Conservation (phyloP, 2,329 filamentous ascomycete species). For the Penicillium expansum region DNA sequence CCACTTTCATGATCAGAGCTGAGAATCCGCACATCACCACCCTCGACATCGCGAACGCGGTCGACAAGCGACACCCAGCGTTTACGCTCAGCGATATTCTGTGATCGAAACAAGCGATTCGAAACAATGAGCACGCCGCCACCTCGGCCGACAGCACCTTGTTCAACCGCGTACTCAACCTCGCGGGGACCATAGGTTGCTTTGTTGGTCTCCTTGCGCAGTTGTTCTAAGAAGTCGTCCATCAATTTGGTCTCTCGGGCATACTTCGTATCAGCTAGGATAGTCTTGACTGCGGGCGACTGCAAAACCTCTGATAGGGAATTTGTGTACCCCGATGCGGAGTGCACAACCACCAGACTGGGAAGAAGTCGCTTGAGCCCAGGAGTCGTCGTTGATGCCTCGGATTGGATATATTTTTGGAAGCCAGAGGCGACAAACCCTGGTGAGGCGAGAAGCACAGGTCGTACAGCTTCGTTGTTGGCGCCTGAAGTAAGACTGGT, state of each 20-base stretch:
- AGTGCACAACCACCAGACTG: slow-evolving; percentile 68
- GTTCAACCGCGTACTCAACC: slow-evolving; percentile 76
- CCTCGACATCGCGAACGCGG: slow-evolving; percentile 73
- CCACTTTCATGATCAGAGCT: slow-evolving; percentile 95
- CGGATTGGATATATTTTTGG: slow-evolving; percentile 65
- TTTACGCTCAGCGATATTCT: slow-evolving; percentile 72
- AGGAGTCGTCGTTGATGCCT: slow-evolving; percentile 59
- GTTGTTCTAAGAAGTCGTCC: slow-evolving; percentile 74
- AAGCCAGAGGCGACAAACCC: slow-evolving; percentile 84
- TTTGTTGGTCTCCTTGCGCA: slow-evolving; percentile 80
- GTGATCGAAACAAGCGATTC: slow-evolving; percentile 80
- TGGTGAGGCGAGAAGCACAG: slow-evolving; percentile 80
- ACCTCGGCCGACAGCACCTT: slow-evolving; percentile 83
- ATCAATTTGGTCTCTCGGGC: slow-evolving; percentile 78
- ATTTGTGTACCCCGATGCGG: slow-evolving; percentile 81
- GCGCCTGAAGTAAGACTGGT: slow-evolving; percentile 39
- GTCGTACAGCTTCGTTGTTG: slow-evolving; percentile 44
- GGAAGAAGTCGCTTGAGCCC: slow-evolving; percentile 66
- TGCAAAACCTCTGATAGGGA: slow-evolving; percentile 83
- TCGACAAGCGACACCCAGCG: slow-evolving; percentile 85
- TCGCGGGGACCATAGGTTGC: slow-evolving; percentile 88
- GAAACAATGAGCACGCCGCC: slow-evolving; percentile 83
- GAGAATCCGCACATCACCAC: slow-evolving; percentile 82
- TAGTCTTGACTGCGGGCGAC: slow-evolving; percentile 71
- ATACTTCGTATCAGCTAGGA: slow-evolving; percentile 84